Base-by-base conservation (phyloP, 352 stramenopile species). In the Phytophthora colocasiae region DNA sequence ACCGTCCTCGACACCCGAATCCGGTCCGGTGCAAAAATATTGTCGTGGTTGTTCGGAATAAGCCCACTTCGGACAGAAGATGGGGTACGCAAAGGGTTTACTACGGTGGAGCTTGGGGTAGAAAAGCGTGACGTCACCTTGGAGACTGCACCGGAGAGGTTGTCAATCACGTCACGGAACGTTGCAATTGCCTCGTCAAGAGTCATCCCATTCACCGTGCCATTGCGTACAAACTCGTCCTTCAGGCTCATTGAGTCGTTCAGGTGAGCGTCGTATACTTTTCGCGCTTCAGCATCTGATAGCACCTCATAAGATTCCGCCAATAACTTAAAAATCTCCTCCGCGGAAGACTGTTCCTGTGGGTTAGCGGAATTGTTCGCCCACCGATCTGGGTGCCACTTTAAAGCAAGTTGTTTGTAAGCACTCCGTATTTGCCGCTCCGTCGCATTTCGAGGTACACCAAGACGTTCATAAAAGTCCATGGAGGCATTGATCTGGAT, bases 331-430 rank as follows among this genome's bases (percentile, higher is more conserved):
- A 96, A 96, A 15, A 91, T 78, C 34, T 89, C 71, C 41, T 95
- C 87, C 7, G 85, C 87, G 19, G 83, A 85, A 12, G 87, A 71
- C 47, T 86, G 74, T 55, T 95, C 87, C 26, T 85, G 66, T 4
- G 83, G 60, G n/a, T 78, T 81, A 6, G 61, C 36, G 0, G 66
- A 58, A 10, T 68, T 71, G 27, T 80, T 80, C 1, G 88, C 67
- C 85, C 84, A 95, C 4, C 87, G 85, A 65, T 96, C 89, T 4
- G 89, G 87, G 58, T 96, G 89, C 89, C 89, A 96, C 55, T 93
- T 93, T n/a, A 96, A 63, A 14, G 89, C 89, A 10, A 94, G 51
- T 4, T 68, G 64, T 29, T 89, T 91, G 71, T 96, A 96, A 0
- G 87, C 87, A 34, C 59, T 86, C 27, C 85, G 83, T 63, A 96